A percentile compares a stretch with the other conserved stretches of the same genome.
phyloP scores from a whole-genome alignment of 495 filamentous ascomycete species.

The Penicillium simplicissimum region DNA sequence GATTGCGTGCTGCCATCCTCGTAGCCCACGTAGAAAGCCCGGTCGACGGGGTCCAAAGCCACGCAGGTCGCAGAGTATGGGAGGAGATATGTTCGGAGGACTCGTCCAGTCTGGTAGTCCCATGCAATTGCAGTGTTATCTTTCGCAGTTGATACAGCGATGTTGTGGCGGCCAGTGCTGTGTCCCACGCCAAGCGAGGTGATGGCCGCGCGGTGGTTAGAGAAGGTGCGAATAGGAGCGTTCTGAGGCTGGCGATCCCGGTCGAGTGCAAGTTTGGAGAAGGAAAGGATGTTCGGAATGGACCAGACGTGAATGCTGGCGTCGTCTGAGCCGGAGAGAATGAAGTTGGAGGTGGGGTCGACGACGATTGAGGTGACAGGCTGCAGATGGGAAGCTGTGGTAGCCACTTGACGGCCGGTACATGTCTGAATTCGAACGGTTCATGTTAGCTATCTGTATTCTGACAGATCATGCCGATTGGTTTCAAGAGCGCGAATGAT shows the following conservation, averaged over 20 bases:
- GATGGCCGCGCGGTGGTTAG: constrained; percentile 78
- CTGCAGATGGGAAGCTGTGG: constrained; percentile 86
- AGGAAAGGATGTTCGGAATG: constrained; percentile 68
- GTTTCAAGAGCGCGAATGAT: neutral
- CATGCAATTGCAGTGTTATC: constrained; percentile 84
- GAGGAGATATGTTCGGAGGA: constrained; percentile 78
- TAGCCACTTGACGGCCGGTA: constrained; percentile 84
- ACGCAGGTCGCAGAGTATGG: constrained; percentile 69
- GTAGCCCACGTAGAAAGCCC: constrained; percentile 79
- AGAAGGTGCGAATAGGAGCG: constrained; percentile 65
- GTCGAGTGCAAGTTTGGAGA: constrained; percentile 45
- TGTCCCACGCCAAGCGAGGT: constrained; percentile 68
- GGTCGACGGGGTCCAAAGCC: constrained; percentile 77
- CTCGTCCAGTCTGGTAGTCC: constrained; percentile 78
- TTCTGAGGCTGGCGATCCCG: constrained; percentile 44
- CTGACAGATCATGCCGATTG: constrained; percentile 10
- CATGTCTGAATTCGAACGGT: constrained; percentile 56
- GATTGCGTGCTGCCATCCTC: constrained; percentile 81
- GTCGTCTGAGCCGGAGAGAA: constrained; percentile 86
- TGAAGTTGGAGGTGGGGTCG: constrained; percentile 70
- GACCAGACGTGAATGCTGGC: constrained; percentile 92
- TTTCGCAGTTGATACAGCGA: constrained; percentile 74
- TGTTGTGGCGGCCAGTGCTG: constrained; percentile 65
- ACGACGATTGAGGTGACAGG: constrained; percentile 74
- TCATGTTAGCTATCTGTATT: constrained; percentile 7